Evolutionary conservation across 2,329 filamentous ascomycete species (phyloP), one percentile per base, ranked within the genome.

Genomic region (Cyphellophora attinorum): DNA sequence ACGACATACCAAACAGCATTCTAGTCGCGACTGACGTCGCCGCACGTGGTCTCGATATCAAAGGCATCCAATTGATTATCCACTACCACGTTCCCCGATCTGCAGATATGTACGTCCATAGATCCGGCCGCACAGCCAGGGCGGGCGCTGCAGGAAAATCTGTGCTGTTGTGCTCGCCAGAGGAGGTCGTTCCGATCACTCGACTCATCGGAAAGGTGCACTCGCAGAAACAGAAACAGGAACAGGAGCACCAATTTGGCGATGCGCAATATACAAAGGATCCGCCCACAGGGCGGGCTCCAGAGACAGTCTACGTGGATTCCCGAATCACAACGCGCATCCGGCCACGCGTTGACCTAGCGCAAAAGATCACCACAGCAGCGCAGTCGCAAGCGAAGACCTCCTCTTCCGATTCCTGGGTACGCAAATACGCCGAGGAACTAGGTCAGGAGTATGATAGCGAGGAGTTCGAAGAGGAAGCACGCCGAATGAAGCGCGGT

Each of bases 61-160:
- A 84, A 29, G 76, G 79, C 19, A 85, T 96, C 30, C 82, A 95
- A 48, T 71, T 93, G 11, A 81, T 98, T 11, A 65, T 98, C 12
- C 91, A 98, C 61, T 98, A 98, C 62, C 89, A 98, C 58, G 79
- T 95, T 0, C 91, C 91, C 1, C 81, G 88, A 38, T 71, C 85
- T 1, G 91, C 91, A 19, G 89, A 96, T 57, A 81, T 81, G 31
- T 98, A 98, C 54, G 88, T 98, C 11, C 91, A 98, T 55, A 79
- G 91, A 15, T 95, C 91, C 1, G 91, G 91, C 10, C 83, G 91
- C 45, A 96, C 91, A 1, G 91, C 91, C 2, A 84, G 91, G 52
- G 89, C 83, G 3, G 74, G 79, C 13, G 74, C 74, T 10, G 74
- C 72, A 0, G 91, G 91, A 23, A 74, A 83, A 21, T 93, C 85